Conservation (phyloP, 495 filamentous ascomycete species). For the Immersiella caudata region DNA sequence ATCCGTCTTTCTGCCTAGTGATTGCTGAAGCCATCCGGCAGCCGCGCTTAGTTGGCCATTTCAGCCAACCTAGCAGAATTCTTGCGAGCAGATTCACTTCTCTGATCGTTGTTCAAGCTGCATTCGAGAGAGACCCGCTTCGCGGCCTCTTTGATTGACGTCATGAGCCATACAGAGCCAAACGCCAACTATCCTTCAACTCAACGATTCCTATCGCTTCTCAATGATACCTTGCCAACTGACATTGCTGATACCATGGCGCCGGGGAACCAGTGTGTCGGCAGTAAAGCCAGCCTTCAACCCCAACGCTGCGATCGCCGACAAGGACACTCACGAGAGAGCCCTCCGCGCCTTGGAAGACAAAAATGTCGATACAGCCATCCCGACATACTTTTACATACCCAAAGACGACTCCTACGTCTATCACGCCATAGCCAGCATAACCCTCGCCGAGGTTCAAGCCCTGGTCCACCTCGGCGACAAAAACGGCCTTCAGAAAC, state of each 20-base stretch:
- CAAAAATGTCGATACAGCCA: conserved; percentile 53
- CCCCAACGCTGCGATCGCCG: conserved; percentile 18
- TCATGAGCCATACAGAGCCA: neutral
- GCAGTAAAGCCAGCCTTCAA: conserved; percentile 22
- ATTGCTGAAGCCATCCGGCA: neutral
- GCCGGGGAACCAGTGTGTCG: neutral
- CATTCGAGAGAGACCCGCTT: neutral
- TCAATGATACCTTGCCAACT: neutral
- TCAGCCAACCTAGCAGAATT: no score
- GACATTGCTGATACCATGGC: neutral
- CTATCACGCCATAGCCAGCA: conserved; percentile 59
- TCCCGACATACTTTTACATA: conserved; percentile 56
- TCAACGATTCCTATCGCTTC: neutral
- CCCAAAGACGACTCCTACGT: conserved; percentile 53
- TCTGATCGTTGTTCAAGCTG: neutral
- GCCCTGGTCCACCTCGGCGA: conserved; percentile 49
- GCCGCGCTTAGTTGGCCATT: no score
- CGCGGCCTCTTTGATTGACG: neutral
- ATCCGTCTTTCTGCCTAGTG: neutral
- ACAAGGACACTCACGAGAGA: conserved; percentile 16
- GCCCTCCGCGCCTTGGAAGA: conserved; percentile 37
- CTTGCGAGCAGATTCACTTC: no score
- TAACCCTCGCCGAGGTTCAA: conserved; percentile 57
- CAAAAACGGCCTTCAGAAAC: conserved; percentile 43
- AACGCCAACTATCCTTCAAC: neutral